phyloP scores from a whole-genome alignment of 768 basidiomycete genomes.

The Lactarius hatsudake region DNA sequence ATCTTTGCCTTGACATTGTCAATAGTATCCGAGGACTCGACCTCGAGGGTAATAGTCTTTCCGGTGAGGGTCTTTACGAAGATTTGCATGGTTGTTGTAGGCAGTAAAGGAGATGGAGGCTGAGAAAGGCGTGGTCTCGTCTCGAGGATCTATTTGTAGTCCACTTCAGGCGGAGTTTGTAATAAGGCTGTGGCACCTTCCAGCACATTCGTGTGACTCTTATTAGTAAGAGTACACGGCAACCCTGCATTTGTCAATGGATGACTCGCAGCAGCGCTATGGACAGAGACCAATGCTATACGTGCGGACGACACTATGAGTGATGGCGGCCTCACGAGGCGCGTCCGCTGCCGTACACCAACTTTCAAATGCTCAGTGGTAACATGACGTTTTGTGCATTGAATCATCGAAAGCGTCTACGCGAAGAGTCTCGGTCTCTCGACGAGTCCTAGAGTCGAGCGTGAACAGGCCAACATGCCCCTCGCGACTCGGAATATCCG shows the following conservation, averaged over 20 bases:
- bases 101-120: background rate
- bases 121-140: background rate
- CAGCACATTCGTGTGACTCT: background rate
- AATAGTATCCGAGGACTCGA: slow-evolving; percentile 68
- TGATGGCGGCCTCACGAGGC: background rate
- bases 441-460: background rate
- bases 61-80: slow-evolving; percentile 62
- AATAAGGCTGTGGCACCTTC: slow-evolving; percentile 4
- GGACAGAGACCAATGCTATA: background rate
- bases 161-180: slow-evolving; percentile 18
- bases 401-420: background rate
- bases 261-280: background rate
- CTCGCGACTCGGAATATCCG: background rate
- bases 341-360: background rate
- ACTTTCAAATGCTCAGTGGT: background rate
- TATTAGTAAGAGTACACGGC: too few species aligned
- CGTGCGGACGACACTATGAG: background rate
- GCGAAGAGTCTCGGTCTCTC: background rate
- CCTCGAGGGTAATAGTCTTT: slow-evolving; percentile 76
- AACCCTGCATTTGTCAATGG: too few species aligned
- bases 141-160: background rate
- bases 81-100: slow-evolving; percentile 43
- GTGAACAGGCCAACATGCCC: background rate
- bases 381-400: background rate
- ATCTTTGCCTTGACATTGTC: slow-evolving; percentile 79